Evolutionary conservation across 192 early-diverging fungal genomes (phyloP).

Genomic region (Coemansia sp.): DNA sequence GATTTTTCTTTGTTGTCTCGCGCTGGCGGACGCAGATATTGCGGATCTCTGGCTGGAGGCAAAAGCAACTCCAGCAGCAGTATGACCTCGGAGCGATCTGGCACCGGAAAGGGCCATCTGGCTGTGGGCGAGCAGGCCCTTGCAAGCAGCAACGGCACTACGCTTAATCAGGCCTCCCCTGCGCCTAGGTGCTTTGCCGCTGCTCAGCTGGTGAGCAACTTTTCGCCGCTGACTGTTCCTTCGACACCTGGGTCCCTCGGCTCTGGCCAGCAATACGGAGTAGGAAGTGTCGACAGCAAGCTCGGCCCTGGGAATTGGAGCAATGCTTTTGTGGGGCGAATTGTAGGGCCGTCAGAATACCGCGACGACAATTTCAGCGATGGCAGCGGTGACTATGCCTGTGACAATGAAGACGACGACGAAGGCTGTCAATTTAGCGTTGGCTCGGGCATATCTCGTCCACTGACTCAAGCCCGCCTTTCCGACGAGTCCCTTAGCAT

Average conservation of each 20-base stretch:
- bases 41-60: slow-evolving; percentile 6
- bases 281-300: not conserved
- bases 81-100: not conserved
- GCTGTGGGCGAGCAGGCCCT: not conserved
- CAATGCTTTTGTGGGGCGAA: not conserved
- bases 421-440: slow-evolving; percentile 5
- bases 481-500: slow-evolving; percentile 28
- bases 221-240: slow-evolving; percentile 48
- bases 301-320: not conserved
- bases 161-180: not conserved
- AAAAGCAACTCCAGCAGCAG: slow-evolving; percentile 6
- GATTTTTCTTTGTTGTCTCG: not conserved
- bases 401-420: not conserved
- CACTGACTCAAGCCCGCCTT: slow-evolving; percentile 19
- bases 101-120: not conserved
- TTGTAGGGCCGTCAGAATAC: not conserved
- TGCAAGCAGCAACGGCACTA: not conserved
- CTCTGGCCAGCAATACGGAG: slow-evolving; percentile 5
- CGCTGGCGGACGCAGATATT: not conserved
- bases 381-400: not conserved
- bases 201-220: slow-evolving; percentile 38
- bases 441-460: slow-evolving; percentile 8
- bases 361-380: not conserved
- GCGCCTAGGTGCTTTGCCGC: slow-evolving; percentile 14
- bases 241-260: slow-evolving; percentile 41